A percentile compares a stretch with the other conserved stretches of the same genome.
These are phyloP conservation scores for Aspergillus campestris DNA, from an alignment of 495 filamentous ascomycete species.

Conservation along the genomic window DNA sequence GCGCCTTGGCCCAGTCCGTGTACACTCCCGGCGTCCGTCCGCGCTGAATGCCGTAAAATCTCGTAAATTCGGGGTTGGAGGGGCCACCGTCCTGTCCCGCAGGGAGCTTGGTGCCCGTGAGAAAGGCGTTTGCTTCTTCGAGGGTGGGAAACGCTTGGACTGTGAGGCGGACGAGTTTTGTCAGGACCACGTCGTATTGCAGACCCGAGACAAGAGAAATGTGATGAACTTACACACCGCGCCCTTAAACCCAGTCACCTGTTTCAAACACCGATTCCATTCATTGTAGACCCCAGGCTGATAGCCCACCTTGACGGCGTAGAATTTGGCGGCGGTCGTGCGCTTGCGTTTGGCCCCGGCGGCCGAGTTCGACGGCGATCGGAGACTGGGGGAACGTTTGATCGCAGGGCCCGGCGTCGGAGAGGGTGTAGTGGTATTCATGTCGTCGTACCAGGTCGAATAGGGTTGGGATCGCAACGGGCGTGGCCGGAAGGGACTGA, in stretches of 20 bases:
- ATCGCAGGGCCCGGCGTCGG: conserved; percentile 27
- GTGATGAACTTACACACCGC: conserved; percentile 59
- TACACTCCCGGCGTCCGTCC: conserved; percentile 84
- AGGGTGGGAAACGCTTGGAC: conserved; percentile 77
- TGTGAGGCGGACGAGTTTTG: conserved; percentile 15
- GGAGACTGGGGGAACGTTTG: conserved; percentile 21
- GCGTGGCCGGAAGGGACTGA: background rate
- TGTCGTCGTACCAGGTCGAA: conserved; percentile 4
- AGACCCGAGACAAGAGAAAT: background rate
- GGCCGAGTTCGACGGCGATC: conserved; percentile 28
- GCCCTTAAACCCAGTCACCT: conserved; percentile 79
- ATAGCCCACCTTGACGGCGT: conserved; percentile 72
- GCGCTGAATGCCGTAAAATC: conserved; percentile 78
- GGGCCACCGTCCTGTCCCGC: conserved; percentile 11
- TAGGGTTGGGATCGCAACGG: background rate
- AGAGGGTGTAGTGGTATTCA: conserved; percentile 33
- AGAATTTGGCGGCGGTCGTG: conserved; percentile 59
- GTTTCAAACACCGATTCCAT: conserved; percentile 73
- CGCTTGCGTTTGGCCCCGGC: conserved; percentile 60
- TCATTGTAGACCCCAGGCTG: conserved; percentile 79
- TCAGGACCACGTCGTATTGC: background rate
- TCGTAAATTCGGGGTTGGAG: conserved; percentile 19
- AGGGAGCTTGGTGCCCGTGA: conserved; percentile 49
- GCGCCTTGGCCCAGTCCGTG: conserved; percentile 71
- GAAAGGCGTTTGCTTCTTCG: conserved; percentile 70